phyloP scores from a whole-genome alignment of 2,329 filamentous ascomycete genomes.

The Colletotrichum falcatum region DNA sequence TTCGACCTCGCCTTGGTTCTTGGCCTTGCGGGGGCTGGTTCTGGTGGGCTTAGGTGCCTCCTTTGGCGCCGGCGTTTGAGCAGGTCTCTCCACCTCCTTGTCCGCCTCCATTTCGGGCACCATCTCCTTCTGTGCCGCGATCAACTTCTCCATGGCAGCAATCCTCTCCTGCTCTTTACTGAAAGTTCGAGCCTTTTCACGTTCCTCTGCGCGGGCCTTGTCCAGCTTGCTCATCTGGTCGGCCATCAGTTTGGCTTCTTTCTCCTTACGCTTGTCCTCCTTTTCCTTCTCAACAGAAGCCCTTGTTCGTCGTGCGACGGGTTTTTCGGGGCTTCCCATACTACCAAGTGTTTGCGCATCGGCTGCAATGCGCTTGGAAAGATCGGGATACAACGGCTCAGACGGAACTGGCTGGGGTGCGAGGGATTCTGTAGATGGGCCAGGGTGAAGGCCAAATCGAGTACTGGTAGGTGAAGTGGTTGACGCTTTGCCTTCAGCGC shows the following conservation, averaged over 20 bases:
- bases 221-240: slow-evolving; percentile 73
- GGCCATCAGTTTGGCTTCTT: slow-evolving; percentile 70
- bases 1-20: slow-evolving; percentile 51
- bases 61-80: slow-evolving; percentile 50
- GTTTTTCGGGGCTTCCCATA: slow-evolving; percentile 58
- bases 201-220: slow-evolving; percentile 76
- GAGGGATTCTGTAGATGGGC: slow-evolving; percentile 63
- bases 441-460: slow-evolving; percentile 58
- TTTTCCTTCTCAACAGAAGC: slow-evolving; percentile 72
- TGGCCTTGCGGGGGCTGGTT: slow-evolving; percentile 65
- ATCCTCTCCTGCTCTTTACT: slow-evolving; percentile 69
- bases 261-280: slow-evolving; percentile 75
- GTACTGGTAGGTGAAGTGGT: slow-evolving; percentile 66
- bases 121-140: slow-evolving; percentile 60
- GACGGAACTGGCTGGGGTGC: slow-evolving; percentile 47
- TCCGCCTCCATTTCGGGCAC: slow-evolving; percentile 35
- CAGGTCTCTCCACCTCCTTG: slow-evolving; percentile 42
- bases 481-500: slow-evolving; percentile 71
- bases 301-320: slow-evolving; percentile 62
- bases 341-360: slow-evolving; percentile 45
- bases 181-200: slow-evolving; percentile 73
- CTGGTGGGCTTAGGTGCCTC: slow-evolving; percentile 59
- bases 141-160: slow-evolving; percentile 64
- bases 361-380: slow-evolving; percentile 53
- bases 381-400: slow-evolving; percentile 59